phyloP scores from a whole-genome alignment of 352 stramenopile genomes.

The Phytophthora palmivora region DNA sequence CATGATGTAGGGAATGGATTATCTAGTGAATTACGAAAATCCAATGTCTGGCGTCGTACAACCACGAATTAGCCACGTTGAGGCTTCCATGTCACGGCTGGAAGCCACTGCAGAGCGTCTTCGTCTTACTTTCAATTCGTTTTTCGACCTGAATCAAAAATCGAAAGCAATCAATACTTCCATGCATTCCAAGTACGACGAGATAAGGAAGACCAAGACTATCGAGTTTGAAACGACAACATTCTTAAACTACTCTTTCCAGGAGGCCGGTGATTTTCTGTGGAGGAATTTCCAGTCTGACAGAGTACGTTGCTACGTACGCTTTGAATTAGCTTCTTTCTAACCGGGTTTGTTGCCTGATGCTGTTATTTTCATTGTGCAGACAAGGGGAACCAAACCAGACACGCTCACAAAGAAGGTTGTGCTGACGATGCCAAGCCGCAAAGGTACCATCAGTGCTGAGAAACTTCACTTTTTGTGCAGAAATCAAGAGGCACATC shows the following conservation, averaged over 20 bases:
- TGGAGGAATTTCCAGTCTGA: constrained; percentile 19
- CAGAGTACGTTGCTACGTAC: constrained; percentile 24
- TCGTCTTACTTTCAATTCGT: not conserved
- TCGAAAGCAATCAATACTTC: constrained; percentile 1
- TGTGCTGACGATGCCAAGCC: constrained; percentile 18
- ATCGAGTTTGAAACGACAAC: constrained; percentile 29
- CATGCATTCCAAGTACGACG: constrained; percentile 14
- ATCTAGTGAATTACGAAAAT: constrained; percentile 3
- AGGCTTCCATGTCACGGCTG: constrained; percentile 8
- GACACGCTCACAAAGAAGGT: constrained; percentile 20
- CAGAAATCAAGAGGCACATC: constrained; percentile 14
- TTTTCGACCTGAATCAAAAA: constrained; percentile 7
- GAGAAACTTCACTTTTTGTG: constrained; percentile 28
- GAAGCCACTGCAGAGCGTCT: constrained; percentile 10
- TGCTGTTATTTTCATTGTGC: not conserved
- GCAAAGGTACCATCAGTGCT: constrained; percentile 7
- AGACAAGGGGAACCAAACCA: constrained; percentile 13
- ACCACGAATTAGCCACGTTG: constrained; percentile 1
- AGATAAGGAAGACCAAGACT: constrained; percentile 11
- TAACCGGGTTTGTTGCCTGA: not conserved
- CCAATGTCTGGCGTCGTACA: not conserved
- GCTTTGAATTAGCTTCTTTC: no score
- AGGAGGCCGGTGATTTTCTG: constrained; percentile 4
- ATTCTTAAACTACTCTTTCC: constrained; percentile 10
- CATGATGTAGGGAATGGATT: constrained; percentile 22